Conservation (phyloP, 139 green algal genomes). For the Asterochloris erici region DNA sequence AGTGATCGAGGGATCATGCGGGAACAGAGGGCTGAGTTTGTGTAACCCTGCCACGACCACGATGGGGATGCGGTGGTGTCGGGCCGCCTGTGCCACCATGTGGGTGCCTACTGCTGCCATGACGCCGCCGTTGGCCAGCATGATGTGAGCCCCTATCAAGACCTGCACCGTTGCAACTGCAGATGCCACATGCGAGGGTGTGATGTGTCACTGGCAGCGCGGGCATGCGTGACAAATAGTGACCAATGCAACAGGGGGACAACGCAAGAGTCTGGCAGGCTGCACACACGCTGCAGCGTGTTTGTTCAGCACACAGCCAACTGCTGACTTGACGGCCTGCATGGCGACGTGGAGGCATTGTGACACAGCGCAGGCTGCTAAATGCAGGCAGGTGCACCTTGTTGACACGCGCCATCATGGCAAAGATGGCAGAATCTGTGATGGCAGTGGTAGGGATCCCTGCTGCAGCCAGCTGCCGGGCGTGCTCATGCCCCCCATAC, state of each 20-base stretch:
- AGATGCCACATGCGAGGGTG: not conserved
- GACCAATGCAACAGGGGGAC: too few relatives aligned
- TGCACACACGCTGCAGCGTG: too few relatives aligned
- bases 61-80: conserved; percentile 85
- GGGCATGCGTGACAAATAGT: too few relatives aligned
- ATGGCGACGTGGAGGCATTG: not conserved
- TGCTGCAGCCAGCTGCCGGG: conserved; percentile 64
- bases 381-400: conserved; percentile 57
- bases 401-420: conserved; percentile 95
- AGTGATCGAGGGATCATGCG: conserved; percentile 78
- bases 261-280: too few relatives aligned
- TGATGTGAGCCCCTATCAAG: conserved; percentile 79
- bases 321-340: not conserved
- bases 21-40: conserved; percentile 92
- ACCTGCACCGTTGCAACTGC: conserved; percentile 53
- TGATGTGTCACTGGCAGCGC: not conserved
- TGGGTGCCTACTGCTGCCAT: conserved; percentile 75
- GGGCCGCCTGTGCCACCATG: conserved; percentile 83
- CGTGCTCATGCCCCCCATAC: conserved; percentile 87
- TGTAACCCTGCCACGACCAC: conserved; percentile 93
- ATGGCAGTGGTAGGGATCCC: conserved; percentile 88
- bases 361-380: not conserved
- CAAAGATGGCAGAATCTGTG: conserved; percentile 89
- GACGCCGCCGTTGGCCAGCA: conserved; percentile 94
- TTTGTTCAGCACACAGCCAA: not conserved